Percentiles rank a stretch among this genome's conserved stretches.
These are phyloP conservation scores for Fusarium sp. DNA, from an alignment of 2,329 filamentous ascomycete genomes.

Conservation along the genomic window DNA sequence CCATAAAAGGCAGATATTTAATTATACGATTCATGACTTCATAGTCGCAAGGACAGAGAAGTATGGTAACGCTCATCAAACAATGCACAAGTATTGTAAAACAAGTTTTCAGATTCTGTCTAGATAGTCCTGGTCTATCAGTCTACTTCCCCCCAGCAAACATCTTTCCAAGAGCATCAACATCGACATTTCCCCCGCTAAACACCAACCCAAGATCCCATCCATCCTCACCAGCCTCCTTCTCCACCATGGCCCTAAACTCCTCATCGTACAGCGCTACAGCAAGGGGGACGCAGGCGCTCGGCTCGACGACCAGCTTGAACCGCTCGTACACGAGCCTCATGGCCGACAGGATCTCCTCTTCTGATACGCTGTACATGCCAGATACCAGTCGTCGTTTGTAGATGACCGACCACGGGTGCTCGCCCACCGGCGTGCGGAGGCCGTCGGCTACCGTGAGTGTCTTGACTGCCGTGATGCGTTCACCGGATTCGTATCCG, in stretches of 20 bases:
- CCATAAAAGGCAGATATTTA: background rate
- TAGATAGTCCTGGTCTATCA: background rate
- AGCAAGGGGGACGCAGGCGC: constrained; percentile 85
- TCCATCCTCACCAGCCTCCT: constrained; percentile 75
- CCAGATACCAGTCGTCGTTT: constrained; percentile 76
- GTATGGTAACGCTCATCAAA: background rate
- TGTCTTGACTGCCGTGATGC: constrained; percentile 76
- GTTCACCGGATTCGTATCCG: constrained; percentile 72
- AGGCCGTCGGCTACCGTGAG: constrained; percentile 91
- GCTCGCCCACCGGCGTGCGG: constrained; percentile 81
- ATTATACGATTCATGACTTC: background rate
- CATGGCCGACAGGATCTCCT: constrained; percentile 83
- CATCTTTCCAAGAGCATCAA: constrained; percentile 65
- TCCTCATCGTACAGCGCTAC: constrained; percentile 88
- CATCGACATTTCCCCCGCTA: constrained; percentile 69
- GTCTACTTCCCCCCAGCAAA: constrained; percentile 50
- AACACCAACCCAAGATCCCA: constrained; percentile 77
- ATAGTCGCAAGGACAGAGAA: background rate
- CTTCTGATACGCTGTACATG: constrained; percentile 81
- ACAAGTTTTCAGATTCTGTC: background rate
- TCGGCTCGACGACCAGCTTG: constrained; percentile 93
- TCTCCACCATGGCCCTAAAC: constrained; percentile 77
- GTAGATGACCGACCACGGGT: constrained; percentile 83
- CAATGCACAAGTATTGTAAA: background rate
- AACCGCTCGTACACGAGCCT: constrained; percentile 84